Base-by-base conservation (phyloP, 176 grass and related monocot species). In the Carex pumila region DNA sequence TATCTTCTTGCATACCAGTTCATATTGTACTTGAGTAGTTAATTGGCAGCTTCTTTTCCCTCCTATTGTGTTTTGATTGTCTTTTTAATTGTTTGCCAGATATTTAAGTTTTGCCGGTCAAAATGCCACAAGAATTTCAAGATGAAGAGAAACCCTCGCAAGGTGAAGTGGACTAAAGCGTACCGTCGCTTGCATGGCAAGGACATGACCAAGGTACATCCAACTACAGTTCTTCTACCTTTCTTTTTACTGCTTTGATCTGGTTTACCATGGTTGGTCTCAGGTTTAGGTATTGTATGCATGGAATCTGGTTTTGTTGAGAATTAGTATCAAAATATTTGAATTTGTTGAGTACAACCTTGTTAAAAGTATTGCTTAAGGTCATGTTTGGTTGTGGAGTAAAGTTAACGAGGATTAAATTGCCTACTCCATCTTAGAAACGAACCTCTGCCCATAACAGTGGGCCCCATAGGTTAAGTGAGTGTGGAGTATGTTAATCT, bases 41-140 rank as follows among this genome's bases (percentile, higher is more conserved):
- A 68, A 37, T 37, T 19, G 17, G 15, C 14, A 2, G 12, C 11
- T 65, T 62, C 2, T 12, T 32, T 31, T 65, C 32, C 11, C 57
- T 18, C 14, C 6, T 62, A 62, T 64, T 64, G 19, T 29, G 61
- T 63, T 63, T 63, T 63, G 21, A 29, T 5, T 39, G 37, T 39
- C 37, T 39, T 32, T 13, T 58, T 65, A 14, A 55, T 11, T 32
- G n/a, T 75, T 65, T 74, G 65, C 7, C 68, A 95, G 95, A 89
- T 98, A 68, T 98, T 95, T 61, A 86, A 90, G 60, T 99, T 99
- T 77, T 99, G 96, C 84, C 91, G 93, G 14, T 95, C 96, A 1
- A 99, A 99, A 90, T 99, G 96, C 66, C 93, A 99, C 84, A 99
- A 99, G 81, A 99, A 99, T 61, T 99, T 99, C 79, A 99, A 99